Base-by-base conservation (phyloP, 2,329 filamentous ascomycete species). In the Paraconiothyrium sp. region DNA sequence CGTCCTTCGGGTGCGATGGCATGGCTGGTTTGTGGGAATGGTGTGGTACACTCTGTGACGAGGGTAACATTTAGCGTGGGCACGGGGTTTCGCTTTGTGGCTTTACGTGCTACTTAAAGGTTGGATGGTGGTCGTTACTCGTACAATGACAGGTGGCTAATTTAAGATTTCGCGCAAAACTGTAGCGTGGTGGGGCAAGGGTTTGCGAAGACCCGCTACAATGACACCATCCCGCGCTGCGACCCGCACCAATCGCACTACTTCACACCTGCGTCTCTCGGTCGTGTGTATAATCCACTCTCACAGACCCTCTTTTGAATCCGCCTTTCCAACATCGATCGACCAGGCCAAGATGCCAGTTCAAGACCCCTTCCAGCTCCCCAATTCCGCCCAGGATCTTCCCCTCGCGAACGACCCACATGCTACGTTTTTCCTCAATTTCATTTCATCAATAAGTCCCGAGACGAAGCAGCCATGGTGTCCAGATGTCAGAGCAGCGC, bases 401-500 rank as follows among this genome's bases (percentile, higher is more conserved):
- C 63, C 58, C 1, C 10, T 65, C 1, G 34, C 58, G 16, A 27
- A 44, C 35, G 47, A 57, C 30, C 30, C 27, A 48, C 11, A 39
- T 4, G 56, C 50, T 3, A 48, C 32, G n/a, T 54, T 62, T n/a
- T 66, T 62, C 46, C 20, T 66, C 46, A 39, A 34, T 35, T 66
- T 66, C 57, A 60, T 66, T 24, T 51, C 64, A 13, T 57, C 57
- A 7, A 57, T 43, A 11, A 59, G 61, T n/a, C 57, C 64, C 0
- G 50, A 48, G 20, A 66, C 61, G 4, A 46, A 60, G 8, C 49
- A 58, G 34, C 37, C 64, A 4, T 66, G 64, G 64, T 66, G 64
- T 57, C 61, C 64, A 13, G 64, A 66, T 48, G 64, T 66, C 16
- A 60, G 61, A 4, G 64, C 64, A 8, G 57, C 64, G 50, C 16